phyloP scores from a whole-genome alignment of 2,329 filamentous ascomycete genomes.

The Penicillium sp. region DNA sequence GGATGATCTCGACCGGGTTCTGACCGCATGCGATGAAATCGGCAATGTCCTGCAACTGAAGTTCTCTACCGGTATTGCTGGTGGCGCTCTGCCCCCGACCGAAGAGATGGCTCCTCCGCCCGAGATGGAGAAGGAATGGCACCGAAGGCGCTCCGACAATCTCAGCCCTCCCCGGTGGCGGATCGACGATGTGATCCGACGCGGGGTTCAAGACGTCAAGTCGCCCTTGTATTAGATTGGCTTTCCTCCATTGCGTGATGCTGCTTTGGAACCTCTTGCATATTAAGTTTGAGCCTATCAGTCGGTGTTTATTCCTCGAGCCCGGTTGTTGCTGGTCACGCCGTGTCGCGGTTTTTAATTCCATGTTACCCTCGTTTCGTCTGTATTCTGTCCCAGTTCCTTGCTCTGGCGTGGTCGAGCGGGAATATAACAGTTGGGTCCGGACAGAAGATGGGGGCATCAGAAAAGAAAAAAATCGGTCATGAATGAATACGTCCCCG shows the following conservation, averaged over 20 bases:
- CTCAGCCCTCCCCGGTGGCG: conserved; percentile 73
- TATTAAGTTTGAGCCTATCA: conserved; percentile 13
- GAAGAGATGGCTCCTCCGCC: conserved; percentile 61
- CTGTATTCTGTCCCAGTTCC: conserved; percentile 2
- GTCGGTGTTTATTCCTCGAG: conserved; percentile 12
- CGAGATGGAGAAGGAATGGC: conserved; percentile 70
- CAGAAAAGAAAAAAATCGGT: conserved; percentile 18
- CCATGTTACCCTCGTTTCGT: conserved; percentile 4
- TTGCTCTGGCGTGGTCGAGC: neutral
- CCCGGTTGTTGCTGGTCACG: conserved; percentile 38
- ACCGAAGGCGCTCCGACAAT: conserved; percentile 51
- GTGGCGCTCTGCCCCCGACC: conserved; percentile 74
- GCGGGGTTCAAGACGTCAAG: conserved; percentile 74
- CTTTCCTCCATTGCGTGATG: conserved; percentile 13
- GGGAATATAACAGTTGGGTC: neutral
- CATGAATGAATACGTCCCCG: conserved; percentile 29
- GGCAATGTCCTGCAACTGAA: conserved; percentile 91
- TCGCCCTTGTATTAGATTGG: conserved; percentile 60
- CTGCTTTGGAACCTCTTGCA: conserved; percentile 12
- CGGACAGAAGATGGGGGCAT: conserved; percentile 3
- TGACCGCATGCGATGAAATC: conserved; percentile 87
- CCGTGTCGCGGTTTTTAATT: conserved; percentile 24
- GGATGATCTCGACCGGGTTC: conserved; percentile 88
- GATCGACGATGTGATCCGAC: conserved; percentile 69
- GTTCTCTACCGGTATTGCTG: conserved; percentile 93